phyloP scores from a whole-genome alignment of 352 stramenopile species.

The Phytophthora palmivora region DNA sequence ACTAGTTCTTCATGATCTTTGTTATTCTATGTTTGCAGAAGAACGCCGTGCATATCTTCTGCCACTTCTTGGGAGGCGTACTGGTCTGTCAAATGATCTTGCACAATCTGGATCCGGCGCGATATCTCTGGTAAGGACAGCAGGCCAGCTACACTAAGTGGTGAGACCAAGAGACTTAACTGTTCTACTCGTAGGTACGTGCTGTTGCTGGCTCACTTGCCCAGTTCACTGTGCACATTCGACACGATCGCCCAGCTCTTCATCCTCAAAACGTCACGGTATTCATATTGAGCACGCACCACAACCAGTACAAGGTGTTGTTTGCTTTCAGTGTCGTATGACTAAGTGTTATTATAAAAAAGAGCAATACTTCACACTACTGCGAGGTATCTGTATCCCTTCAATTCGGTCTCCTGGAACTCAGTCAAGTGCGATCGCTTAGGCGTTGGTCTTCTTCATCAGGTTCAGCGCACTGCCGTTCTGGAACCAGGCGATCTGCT shows the following conservation, averaged over 20 bases:
- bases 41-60: conserved; percentile 56
- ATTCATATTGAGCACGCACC: conserved; percentile 23
- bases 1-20: background rate
- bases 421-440: conserved; percentile 37
- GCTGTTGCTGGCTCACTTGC: conserved; percentile 43
- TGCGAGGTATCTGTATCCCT: conserved; percentile 42
- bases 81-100: conserved; percentile 63
- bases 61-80: conserved; percentile 73
- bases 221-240: conserved; percentile 43
- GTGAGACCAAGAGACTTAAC: background rate
- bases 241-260: conserved; percentile 37
- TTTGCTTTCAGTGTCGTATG: conserved; percentile 23
- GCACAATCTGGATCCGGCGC: conserved; percentile 37
- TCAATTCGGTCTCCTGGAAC: conserved; percentile 40
- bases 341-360: conserved; percentile 54
- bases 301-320: background rate
- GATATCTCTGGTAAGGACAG: conserved; percentile 55
- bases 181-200: conserved; percentile 36
- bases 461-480: conserved; percentile 93
- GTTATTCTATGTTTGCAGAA: conserved; percentile 35
- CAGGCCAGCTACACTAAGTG: background rate
- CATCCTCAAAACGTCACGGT: conserved; percentile 32
- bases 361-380: conserved; percentile 51
- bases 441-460: conserved; percentile 93
- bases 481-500: conserved; percentile 97